Base-by-base conservation (phyloP, 345 rosid genomes). In the Xanthoceras sorbifolium region DNA sequence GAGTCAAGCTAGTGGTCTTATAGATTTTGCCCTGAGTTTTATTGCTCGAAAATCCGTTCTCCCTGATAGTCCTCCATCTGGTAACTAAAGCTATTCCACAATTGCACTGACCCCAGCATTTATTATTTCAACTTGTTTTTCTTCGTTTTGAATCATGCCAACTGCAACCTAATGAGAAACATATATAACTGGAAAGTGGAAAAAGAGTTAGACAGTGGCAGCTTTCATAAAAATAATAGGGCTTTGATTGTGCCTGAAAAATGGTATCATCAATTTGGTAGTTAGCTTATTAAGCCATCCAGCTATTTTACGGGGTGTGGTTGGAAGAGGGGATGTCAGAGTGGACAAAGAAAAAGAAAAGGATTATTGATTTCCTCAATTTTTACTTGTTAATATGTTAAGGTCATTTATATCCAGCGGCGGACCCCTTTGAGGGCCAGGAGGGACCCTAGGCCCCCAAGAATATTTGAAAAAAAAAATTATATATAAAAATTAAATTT, bases 11-110 rank as follows among this genome's bases (percentile, higher is more conserved):
- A 87, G 83, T 81, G 84, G 70, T 55, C 84, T 96, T 46, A 82
- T 96, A 85, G 92, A 91, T 67, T 31, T 62, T 82, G 97, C 97
- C 54, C 82, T 88, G 89, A 83, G 55, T 69, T 88, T 83, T 78
- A 85, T 96, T 71, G 86, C 89, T 31, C 84, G 78, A 68, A 66
- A 83, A 23, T 81, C 89, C 54, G 92, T 91, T 76, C 97, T 96
- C 61, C 94, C 97, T 10, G 82, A 84, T 67, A 87, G 64, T 29
- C 90, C 97, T 84, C 90, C 97, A 75, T 81, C 89, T 74, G 98
- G 97, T 96, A 91, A 66, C 60, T 59, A 62, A 9, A 55, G 17
- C 68, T 28, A 44, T 69, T 54, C 32, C 10, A 22, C 55, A 26
- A 3, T 29, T 28, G 44, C 25, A 9, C 55, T 73, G 38, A 44